phyloP scores from a whole-genome alignment of 1,284 basidiomycete genomes.

The Ceratobasidium papillatum region DNA sequence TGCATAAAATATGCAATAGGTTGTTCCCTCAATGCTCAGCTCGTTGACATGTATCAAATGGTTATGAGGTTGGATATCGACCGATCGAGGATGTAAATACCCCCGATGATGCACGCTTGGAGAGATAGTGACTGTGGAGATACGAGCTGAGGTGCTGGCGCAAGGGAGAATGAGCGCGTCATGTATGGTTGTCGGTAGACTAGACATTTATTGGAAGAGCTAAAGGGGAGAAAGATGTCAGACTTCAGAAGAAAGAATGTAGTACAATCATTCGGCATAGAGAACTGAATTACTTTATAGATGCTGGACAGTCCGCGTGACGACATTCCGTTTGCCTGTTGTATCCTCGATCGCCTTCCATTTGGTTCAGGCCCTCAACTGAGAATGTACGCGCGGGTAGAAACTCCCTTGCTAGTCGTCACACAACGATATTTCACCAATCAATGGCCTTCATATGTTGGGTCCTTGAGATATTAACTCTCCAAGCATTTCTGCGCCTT shows the following conservation, averaged over 20 bases:
- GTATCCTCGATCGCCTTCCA: background rate
- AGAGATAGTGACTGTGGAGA: background rate
- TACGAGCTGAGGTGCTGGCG: constrained; percentile 8
- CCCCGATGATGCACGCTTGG: background rate
- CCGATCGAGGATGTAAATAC: background rate
- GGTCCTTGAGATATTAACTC: background rate
- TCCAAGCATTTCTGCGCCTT: background rate
- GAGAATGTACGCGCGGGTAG: background rate
- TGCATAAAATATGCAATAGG: background rate
- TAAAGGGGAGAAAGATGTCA: background rate
- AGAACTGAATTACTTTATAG: background rate
- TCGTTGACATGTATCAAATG: background rate
- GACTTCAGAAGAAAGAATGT: background rate
- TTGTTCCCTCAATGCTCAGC: background rate
- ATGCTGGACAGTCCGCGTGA: background rate
- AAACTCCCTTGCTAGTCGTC: background rate
- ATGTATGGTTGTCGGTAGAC: background rate
- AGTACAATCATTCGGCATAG: background rate
- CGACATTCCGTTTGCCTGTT: too few species aligned
- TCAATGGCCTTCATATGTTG: background rate
- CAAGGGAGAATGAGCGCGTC: background rate
- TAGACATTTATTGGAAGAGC: background rate
- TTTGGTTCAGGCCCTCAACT: background rate
- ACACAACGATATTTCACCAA: background rate
- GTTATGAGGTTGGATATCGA: background rate